Conservation (phyloP, 129 eudicot species). For the Arctium minus region DNA sequence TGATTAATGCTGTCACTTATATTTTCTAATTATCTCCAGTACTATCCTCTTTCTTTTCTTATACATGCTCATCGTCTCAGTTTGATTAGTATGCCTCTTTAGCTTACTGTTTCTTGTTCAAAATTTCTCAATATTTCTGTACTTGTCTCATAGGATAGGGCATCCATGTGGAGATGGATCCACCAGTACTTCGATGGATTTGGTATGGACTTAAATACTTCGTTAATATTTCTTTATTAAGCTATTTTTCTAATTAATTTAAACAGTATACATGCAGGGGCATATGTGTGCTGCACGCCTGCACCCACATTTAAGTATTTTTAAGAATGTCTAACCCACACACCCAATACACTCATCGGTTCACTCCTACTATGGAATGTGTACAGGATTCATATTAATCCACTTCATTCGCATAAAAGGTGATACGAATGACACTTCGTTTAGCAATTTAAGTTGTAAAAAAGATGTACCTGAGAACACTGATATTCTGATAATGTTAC, state of each 20-base stretch:
- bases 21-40: too few species aligned
- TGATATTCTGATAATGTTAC: slow-evolving; percentile 17
- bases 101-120: neutral
- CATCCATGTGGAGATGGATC: neutral
- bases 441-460: neutral
- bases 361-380: neutral
- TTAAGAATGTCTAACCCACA: neutral
- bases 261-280: neutral
- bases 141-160: neutral
- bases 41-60: too few species aligned
- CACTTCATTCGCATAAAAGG: neutral
- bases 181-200: neutral
- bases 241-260: neutral
- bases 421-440: neutral
- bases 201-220: neutral
- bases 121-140: too few species aligned
- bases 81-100: neutral
- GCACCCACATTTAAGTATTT: neutral
- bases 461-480: neutral
- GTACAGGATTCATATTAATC: neutral
- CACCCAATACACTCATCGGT: neutral
- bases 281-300: neutral
- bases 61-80: too few species aligned
- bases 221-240: neutral
- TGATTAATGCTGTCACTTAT: too few species aligned